Conservation (phyloP, 139 green algal species). For the Coelastrella sp. region DNA sequence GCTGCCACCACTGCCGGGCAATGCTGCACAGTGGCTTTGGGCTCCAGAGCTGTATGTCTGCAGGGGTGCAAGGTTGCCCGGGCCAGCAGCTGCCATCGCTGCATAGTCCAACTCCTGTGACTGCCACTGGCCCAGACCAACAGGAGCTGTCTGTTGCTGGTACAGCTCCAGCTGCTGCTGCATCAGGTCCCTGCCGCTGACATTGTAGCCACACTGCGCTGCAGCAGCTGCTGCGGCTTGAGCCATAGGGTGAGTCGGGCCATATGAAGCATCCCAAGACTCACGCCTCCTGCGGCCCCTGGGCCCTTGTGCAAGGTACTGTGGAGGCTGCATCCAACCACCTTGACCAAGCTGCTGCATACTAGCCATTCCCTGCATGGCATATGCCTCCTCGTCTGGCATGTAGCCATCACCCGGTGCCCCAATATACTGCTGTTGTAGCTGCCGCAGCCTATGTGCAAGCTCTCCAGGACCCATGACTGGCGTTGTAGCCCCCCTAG, state of each 20-base stretch:
- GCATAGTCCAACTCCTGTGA: background rate
- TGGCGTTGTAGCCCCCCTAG: background rate
- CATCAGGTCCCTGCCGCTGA: background rate
- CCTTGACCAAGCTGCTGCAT: background rate
- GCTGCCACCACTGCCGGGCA: slow-evolving; percentile 11
- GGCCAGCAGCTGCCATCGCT: background rate
- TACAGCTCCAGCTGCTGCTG: background rate
- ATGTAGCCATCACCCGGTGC: background rate
- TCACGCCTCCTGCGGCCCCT: slow-evolving; percentile 4
- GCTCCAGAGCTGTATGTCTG: background rate
- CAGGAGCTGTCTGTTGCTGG: slow-evolving; percentile 8
- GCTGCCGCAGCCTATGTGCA: background rate
- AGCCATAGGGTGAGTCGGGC: background rate
- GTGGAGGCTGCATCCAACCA: slow-evolving; percentile 10
- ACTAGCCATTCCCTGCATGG: background rate
- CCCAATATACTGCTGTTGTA: slow-evolving; percentile 15
- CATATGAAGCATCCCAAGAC: slow-evolving; percentile 23
- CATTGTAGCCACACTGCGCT: background rate
- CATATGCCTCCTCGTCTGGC: background rate
- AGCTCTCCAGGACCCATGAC: slow-evolving; percentile 2
- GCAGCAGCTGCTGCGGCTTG: slow-evolving; percentile 22
- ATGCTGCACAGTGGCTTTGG: background rate
- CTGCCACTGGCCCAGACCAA: background rate
- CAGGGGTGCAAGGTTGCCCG: background rate
- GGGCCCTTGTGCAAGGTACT: background rate